Evolutionary conservation across 2,329 filamentous ascomycete species (phyloP).

Genomic region (Fusarium odoratissimum): DNA sequence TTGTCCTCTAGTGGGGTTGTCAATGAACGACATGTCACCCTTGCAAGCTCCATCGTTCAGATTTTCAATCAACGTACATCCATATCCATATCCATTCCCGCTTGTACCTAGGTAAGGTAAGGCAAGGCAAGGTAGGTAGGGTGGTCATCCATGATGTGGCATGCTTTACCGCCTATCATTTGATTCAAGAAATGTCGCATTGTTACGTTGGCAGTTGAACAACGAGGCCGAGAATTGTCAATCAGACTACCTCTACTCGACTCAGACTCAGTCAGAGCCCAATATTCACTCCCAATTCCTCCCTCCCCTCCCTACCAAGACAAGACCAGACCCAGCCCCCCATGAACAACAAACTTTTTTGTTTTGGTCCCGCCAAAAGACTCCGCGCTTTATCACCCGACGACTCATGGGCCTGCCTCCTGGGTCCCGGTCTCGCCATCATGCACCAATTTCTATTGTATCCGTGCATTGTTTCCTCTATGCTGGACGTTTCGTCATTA

Average conservation of each 20-base stretch:
- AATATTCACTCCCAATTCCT: conserved; percentile 16
- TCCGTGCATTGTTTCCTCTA: conserved; percentile 24
- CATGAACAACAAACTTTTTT: conserved; percentile 11
- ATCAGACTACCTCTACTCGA: neutral
- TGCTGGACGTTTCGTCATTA: conserved; percentile 31
- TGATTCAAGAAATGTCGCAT: conserved; percentile 29
- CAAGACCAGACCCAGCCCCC: conserved; percentile 14
- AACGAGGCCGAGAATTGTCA: conserved; percentile 3
- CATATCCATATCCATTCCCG: neutral
- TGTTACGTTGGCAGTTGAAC: conserved; percentile 7
- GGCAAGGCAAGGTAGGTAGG: neutral
- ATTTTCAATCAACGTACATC: neutral
- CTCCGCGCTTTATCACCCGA: conserved; percentile 23
- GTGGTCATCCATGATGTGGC: conserved; percentile 26
- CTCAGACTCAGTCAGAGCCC: conserved; percentile 15
- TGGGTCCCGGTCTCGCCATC: conserved; percentile 24
- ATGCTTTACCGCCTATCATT: conserved; percentile 36
- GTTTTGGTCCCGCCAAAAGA: conserved; percentile 27
- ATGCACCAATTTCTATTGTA: conserved; percentile 19
- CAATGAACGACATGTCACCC: conserved; percentile 34
- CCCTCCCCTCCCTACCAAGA: neutral
- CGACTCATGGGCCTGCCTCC: conserved; percentile 9
- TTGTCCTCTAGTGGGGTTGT: conserved; percentile 29
- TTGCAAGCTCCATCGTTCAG: conserved; percentile 1
- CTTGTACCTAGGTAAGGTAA: neutral